Percentiles rank a stretch among this genome's conserved stretches.
These are phyloP conservation scores for Fremontodendron californicum DNA, from an alignment of 345 rosid species.

Conservation along the genomic window DNA sequence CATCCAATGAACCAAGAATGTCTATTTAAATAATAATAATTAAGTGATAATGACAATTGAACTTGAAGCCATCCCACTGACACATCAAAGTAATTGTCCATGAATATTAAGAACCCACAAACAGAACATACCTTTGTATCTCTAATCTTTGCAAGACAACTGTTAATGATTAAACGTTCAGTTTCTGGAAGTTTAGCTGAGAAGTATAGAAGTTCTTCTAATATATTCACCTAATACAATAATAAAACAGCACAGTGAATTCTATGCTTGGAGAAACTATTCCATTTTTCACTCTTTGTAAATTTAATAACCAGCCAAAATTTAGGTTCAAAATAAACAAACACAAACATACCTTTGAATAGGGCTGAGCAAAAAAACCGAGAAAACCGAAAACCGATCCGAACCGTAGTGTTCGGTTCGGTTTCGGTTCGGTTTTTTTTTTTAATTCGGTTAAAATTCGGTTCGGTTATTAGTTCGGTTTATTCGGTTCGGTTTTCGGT, in stretches of 20 bases:
- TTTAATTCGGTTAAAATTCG: no score
- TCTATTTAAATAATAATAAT: not conserved
- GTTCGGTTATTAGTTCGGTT: no score
- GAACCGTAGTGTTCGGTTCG: no score
- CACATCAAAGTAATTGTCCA: conserved; percentile 6
- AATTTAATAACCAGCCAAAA: not conserved
- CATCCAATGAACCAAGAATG: conserved; percentile 18
- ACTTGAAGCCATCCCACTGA: not conserved
- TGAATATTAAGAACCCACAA: conserved; percentile 20
- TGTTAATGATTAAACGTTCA: conserved; percentile 50
- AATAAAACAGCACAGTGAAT: conserved; percentile 14
- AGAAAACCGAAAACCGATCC: no score
- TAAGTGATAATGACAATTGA: not conserved
- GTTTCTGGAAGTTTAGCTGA: conserved; percentile 38
- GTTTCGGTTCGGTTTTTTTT: no score
- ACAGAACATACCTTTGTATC: conserved; percentile 57
- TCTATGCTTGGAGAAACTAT: not conserved
- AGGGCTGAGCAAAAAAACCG: no score
- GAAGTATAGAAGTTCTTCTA: conserved; percentile 74
- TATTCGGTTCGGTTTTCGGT: no score
- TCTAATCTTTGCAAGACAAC: conserved; percentile 65
- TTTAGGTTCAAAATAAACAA: not conserved
- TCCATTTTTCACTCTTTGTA: not conserved
- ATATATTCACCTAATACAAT: conserved; percentile 57
- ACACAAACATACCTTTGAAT: not conserved